Conservation (phyloP, 1,284 basidiomycete genomes). For the Hypsizygus ulmarius region DNA sequence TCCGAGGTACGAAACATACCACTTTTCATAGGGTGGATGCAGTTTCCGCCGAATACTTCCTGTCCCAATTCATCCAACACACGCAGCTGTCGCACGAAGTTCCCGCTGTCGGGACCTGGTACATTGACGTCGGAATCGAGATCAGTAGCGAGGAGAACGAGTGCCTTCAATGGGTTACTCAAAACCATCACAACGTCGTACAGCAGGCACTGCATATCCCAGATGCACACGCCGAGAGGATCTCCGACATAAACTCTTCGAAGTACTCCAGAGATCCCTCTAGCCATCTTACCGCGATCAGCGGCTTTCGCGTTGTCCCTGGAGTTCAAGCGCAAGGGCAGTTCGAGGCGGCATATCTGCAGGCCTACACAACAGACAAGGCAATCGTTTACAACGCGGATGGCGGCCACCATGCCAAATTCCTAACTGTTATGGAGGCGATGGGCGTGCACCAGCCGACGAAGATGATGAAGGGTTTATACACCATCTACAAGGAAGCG, state of each 20-base stretch:
- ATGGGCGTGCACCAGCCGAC: conserved; percentile 8
- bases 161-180: conserved; percentile 25
- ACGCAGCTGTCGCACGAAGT: background rate
- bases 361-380: conserved; percentile 32
- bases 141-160: conserved; percentile 7
- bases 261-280: conserved; percentile 23
- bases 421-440: conserved; percentile 16
- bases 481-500: conserved; percentile 18
- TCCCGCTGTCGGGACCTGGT: conserved; percentile 10
- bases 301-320: conserved; percentile 26
- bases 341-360: conserved; percentile 20
- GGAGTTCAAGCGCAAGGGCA: conserved; percentile 15
- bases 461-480: conserved; percentile 12
- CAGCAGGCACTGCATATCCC: conserved; percentile 9
- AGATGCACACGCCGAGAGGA: conserved; percentile 7
- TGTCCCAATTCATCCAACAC: conserved; percentile 4
- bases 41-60: background rate
- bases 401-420: conserved; percentile 21
- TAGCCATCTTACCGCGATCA: conserved; percentile 24
- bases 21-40: conserved; percentile 5
- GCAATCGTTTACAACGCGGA: conserved; percentile 21
- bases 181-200: conserved; percentile 14
- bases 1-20: conserved; percentile 13
- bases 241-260: conserved; percentile 18
- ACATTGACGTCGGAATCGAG: conserved; percentile 24